phyloP scores from a whole-genome alignment of 495 filamentous ascomycete genomes.

The Hypomontagnella submonticulosa region DNA sequence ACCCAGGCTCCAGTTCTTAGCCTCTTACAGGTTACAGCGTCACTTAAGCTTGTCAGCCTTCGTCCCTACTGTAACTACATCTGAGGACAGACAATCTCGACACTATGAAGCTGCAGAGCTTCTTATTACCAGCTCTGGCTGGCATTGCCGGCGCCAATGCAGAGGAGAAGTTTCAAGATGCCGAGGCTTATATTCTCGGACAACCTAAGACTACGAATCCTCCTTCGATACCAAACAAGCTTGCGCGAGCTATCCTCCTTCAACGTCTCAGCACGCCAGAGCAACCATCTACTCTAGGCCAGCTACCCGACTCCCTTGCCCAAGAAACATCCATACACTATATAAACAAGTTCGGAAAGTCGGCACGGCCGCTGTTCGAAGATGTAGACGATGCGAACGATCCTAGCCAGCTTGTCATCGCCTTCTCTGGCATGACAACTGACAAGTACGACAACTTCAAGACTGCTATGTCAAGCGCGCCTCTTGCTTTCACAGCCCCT shows the following conservation, averaged over 20 bases:
- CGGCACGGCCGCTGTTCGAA: conserved; percentile 54
- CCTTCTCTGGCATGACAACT: conserved; percentile 59
- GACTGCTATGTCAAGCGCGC: conserved; percentile 46
- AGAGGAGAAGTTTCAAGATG: conserved; percentile 36
- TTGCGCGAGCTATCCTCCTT: conserved; percentile 53
- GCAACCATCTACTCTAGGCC: conserved; percentile 52
- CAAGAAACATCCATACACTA: conserved; percentile 54
- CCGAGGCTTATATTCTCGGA: conserved; percentile 45
- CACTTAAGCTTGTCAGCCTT: conserved; percentile 16
- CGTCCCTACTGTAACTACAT: conserved; percentile 21
- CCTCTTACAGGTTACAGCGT: conserved; percentile 11
- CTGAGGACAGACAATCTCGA: conserved; percentile 18
- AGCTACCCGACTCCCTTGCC: conserved; percentile 52
- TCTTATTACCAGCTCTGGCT: conserved; percentile 51
- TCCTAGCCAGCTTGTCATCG: conserved; percentile 60
- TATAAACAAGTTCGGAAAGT: conserved; percentile 56
- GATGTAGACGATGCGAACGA: conserved; percentile 39
- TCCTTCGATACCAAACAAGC: conserved; percentile 51
- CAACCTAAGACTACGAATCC: conserved; percentile 39
- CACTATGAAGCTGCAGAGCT: conserved; percentile 50
- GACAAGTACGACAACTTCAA: conserved; percentile 47
- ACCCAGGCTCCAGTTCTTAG: conserved; percentile 4
- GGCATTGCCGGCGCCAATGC: conserved; percentile 47
- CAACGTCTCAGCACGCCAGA: conserved; percentile 54
- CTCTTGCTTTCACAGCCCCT: conserved; percentile 58